phyloP scores from a whole-genome alignment of 202 grass and related monocot genomes.

The Schoenoplectus tabernaemontani region DNA sequence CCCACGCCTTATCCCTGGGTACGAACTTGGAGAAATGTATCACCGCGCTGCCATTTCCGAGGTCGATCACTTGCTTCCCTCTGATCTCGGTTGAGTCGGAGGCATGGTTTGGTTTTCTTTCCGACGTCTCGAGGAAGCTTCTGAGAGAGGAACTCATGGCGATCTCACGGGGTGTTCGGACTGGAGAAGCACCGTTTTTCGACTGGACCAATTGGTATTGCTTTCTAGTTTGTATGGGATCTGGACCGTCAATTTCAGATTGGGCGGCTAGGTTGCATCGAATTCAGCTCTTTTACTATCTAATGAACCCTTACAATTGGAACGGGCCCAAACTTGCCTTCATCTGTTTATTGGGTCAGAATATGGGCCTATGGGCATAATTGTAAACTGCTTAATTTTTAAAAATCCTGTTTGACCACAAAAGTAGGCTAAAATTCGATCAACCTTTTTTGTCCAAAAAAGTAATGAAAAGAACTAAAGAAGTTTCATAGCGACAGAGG shows the following conservation, averaged over 20 bases:
- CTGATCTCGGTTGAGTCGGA: background rate
- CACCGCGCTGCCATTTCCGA: conserved; percentile 68
- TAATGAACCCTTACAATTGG: background rate
- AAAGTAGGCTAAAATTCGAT: too few species aligned
- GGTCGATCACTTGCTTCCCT: conserved; percentile 34
- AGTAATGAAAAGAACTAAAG: too few species aligned
- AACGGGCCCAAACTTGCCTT: background rate
- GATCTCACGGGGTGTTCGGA: background rate
- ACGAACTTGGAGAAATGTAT: conserved; percentile 52
- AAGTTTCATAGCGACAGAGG: too few species aligned
- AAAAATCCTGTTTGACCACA: too few species aligned
- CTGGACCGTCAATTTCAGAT: too few species aligned
- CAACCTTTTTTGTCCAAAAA: too few species aligned
- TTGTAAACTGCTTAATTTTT: too few species aligned
- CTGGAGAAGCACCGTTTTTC: background rate
- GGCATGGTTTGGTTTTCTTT: background rate
- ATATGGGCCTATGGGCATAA: too few species aligned
- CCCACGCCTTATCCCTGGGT: conserved; percentile 49
- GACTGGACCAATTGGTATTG: background rate
- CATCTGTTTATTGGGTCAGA: background rate
- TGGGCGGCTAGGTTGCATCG: too few species aligned
- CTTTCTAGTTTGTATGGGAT: background rate
- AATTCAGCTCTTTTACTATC: background rate
- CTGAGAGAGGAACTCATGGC: conserved; percentile 49
- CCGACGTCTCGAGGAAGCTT: background rate